Conservation (phyloP, 495 filamentous ascomycete genomes). For the Aspergillus ellipticus region DNA sequence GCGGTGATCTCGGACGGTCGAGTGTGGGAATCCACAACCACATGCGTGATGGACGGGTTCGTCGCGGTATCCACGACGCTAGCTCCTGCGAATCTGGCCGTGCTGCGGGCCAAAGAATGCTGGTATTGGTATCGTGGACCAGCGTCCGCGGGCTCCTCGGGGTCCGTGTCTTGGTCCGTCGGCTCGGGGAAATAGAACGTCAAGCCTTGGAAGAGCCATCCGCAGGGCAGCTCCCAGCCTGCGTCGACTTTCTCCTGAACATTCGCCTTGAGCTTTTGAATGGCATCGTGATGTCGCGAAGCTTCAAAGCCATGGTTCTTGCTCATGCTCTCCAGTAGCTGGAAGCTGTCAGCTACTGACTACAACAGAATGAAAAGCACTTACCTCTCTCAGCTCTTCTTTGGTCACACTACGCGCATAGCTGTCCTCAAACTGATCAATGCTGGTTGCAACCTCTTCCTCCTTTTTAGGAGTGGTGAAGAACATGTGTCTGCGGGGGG, state of each 20-base stretch:
- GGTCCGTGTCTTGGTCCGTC: background rate
- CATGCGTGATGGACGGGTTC: conserved; percentile 28
- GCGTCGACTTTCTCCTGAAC: conserved; percentile 45
- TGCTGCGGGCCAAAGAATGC: conserved; percentile 36
- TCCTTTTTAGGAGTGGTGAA: conserved; percentile 45
- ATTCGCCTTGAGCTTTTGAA: conserved; percentile 53
- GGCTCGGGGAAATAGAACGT: conserved; percentile 50
- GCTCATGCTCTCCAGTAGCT: conserved; percentile 49
- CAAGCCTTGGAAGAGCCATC: conserved; percentile 66
- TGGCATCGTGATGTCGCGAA: conserved; percentile 30
- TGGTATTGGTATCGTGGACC: conserved; percentile 9
- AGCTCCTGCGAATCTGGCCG: conserved; percentile 64
- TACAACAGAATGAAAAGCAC: background rate
- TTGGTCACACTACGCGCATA: conserved; percentile 67
- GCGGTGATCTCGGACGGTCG: conserved; percentile 18
- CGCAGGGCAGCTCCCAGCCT: conserved; percentile 41
- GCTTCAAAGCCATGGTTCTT: conserved; percentile 23
- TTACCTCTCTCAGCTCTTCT: conserved; percentile 60
- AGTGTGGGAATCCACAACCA: conserved; percentile 26
- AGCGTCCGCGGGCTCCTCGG: background rate
- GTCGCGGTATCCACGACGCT: conserved; percentile 18
- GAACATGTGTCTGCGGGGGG: conserved; percentile 51
- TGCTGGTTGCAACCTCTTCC: conserved; percentile 45
- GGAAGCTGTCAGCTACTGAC: background rate
- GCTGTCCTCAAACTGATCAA: conserved; percentile 80